These are phyloP conservation scores for Aureoboletus auriporus DNA, from an alignment of 768 basidiomycete species.

Conservation along the genomic window DNA sequence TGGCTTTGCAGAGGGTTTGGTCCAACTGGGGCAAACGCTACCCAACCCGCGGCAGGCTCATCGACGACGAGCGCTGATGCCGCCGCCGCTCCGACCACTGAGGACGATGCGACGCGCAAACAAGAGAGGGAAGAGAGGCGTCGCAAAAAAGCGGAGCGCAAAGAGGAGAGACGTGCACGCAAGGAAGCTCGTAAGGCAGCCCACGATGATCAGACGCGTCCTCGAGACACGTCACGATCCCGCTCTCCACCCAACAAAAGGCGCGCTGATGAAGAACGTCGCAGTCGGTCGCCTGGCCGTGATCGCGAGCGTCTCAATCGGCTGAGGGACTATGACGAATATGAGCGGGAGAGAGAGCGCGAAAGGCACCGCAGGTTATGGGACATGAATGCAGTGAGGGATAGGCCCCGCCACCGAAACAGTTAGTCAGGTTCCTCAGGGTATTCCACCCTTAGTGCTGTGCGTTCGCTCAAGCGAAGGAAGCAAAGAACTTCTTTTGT, in stretches of 20 bases:
- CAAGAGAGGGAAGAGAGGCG: slow-evolving; percentile 48
- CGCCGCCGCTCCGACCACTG: slow-evolving; percentile 14
- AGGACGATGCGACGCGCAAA: slow-evolving; percentile 30
- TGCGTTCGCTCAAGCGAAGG: slow-evolving; percentile 6
- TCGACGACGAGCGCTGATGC: slow-evolving; percentile 14
- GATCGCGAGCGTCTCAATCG: slow-evolving; percentile 15
- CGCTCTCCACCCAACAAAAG: slow-evolving; percentile 30
- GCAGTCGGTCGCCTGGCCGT: slow-evolving; percentile 29
- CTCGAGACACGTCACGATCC: slow-evolving; percentile 32
- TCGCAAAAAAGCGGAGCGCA: slow-evolving; percentile 49
- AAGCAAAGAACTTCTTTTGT: slow-evolving; percentile 1
- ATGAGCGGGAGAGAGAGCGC: slow-evolving; percentile 28
- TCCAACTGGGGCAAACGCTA: slow-evolving; percentile 39
- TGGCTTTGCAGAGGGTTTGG: slow-evolving; percentile 65
- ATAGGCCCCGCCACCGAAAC: slow-evolving; percentile 25
- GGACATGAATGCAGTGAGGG: slow-evolving; percentile 44
- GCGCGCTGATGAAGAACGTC: slow-evolving; percentile 16
- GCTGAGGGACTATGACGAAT: slow-evolving; percentile 25
- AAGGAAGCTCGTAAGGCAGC: slow-evolving; percentile 46
- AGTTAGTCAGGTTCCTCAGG: slow-evolving; percentile 12
- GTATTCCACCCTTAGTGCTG: slow-evolving; percentile 3
- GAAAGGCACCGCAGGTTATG: slow-evolving; percentile 49
- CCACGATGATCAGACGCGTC: slow-evolving; percentile 24
- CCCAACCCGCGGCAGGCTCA: slow-evolving; percentile 18
- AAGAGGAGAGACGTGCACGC: slow-evolving; percentile 54